Evolutionary conservation across 176 grass and related monocot genomes (phyloP), one percentile per base, ranked within the genome.

Genomic region (Oryza nivara): DNA sequence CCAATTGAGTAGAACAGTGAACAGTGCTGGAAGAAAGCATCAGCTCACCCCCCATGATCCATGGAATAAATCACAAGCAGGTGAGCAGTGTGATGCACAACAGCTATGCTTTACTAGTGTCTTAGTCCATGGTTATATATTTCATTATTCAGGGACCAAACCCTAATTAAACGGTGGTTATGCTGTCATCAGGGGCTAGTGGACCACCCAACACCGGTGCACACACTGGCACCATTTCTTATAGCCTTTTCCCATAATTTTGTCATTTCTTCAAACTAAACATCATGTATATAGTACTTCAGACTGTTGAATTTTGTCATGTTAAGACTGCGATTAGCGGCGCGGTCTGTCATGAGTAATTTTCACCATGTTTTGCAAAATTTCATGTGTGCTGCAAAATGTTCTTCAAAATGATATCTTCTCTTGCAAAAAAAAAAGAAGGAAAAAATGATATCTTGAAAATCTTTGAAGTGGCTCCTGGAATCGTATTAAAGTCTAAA

Each of bases 151-250:
- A 79, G 26, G 75, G 61, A 7, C 79, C 82, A 49, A 82, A 40
- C 38, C 84, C 84, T 79, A 68, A 51, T 63, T 68, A 74, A 83
- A 25, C 14, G 74, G 84, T 83, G 79, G 80, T 90, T 90, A 90
- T 86, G 80, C 69, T 87, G 88, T 90, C 88, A 86, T 87, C 43
- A 74, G 79, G 74, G 72, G 64, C 4, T 43, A 56, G 3, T 76
- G 82, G 79, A 74, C 88, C 74, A 77, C 79, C 25, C 47, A 83
- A 60, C 52, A 86, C 56, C 79, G 51, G 72, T 56, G 72, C 45
- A 86, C 79, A 72, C 83, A 82, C 88, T 74, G 80, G 84, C 79
- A 86, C 20, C 63, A 34, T 72, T 73, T 56, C 82, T 75, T 38
- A 1, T 7, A n/a, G 11, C 61, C 44, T n/a, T 56, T n/a, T 20